Percentiles rank a stretch among this genome's conserved stretches.
Conservation (phyloP, 1,139 yeast genomes). For the Suhomyces coccinellae region DNA sequence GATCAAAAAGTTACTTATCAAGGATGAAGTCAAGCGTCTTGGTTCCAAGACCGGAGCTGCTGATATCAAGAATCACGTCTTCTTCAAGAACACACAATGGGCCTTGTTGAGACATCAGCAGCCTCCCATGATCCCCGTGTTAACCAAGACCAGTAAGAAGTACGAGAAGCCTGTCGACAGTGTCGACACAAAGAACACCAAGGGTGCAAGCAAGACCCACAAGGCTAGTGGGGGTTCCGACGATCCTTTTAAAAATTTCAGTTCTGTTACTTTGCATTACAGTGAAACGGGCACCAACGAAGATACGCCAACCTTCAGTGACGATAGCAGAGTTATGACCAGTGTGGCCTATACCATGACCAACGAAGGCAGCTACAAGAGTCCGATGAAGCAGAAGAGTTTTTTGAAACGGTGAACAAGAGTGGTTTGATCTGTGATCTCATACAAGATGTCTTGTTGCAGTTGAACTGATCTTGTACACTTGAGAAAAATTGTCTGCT, state of each 20-base stretch:
- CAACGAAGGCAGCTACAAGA: constrained; percentile 19
- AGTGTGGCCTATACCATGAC: constrained; percentile 68
- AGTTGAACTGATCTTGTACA: no score
- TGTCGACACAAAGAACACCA: constrained; percentile 21
- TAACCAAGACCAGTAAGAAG: constrained; percentile 53
- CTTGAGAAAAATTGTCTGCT: no score
- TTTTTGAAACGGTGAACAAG: constrained; percentile 25
- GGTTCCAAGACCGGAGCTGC: constrained; percentile 95
- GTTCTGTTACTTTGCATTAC: constrained; percentile 86
- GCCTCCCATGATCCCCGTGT: constrained; percentile 92
- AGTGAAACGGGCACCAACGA: constrained; percentile 45
- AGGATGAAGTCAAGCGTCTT: constrained; percentile 83
- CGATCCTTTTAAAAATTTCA: constrained; percentile 88
- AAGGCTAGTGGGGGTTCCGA: constrained; percentile 23
- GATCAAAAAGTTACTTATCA: constrained; percentile 76
- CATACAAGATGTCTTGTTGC: no score
- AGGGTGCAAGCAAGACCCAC: constrained; percentile 9
- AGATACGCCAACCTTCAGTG: constrained; percentile 41
- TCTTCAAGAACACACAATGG: constrained; percentile 92
- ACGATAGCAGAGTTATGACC: constrained; percentile 56
- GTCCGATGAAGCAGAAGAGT: constrained; percentile 37
- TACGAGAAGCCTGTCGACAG: constrained; percentile 26
- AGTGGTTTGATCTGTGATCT: no score
- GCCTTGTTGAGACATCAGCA: constrained; percentile 86
- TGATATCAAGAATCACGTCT: constrained; percentile 85